Evolutionary conservation across 495 filamentous ascomycete species (phyloP).

Genomic region (Daldinia concentrica): DNA sequence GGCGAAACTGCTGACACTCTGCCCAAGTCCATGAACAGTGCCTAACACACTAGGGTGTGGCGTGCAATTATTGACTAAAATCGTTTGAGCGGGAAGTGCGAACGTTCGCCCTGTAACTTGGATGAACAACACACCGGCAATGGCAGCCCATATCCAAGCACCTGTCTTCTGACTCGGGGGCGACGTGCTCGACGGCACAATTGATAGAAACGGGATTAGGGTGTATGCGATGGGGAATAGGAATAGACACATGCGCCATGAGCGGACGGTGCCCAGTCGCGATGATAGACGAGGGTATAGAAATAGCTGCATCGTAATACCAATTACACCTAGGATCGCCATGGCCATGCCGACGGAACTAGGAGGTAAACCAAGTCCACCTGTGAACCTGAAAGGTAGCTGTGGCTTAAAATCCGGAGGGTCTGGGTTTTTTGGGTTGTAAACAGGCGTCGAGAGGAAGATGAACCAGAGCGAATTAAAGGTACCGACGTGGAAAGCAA

Average conservation of each 20-base stretch:
- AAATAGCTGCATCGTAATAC: slow-evolving; percentile 78
- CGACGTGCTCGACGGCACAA: slow-evolving; percentile 68
- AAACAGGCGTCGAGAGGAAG: slow-evolving; percentile 83
- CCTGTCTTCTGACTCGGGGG: slow-evolving; percentile 74
- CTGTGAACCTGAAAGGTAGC: slow-evolving; percentile 78
- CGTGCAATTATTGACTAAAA: slow-evolving; percentile 84
- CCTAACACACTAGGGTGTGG: slow-evolving; percentile 83
- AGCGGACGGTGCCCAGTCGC: slow-evolving; percentile 71
- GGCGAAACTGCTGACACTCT: slow-evolving; percentile 74
- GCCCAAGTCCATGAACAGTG: slow-evolving; percentile 82
- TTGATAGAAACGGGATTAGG: slow-evolving; percentile 74
- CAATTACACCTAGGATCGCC: slow-evolving; percentile 78
- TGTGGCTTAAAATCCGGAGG: slow-evolving; percentile 47
- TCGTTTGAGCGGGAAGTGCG: slow-evolving; percentile 77
- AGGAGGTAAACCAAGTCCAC: slow-evolving; percentile 80
- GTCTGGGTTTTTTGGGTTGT: slow-evolving; percentile 55
- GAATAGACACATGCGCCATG: slow-evolving; percentile 72
- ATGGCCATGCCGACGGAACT: slow-evolving; percentile 79
- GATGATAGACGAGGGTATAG: slow-evolving; percentile 76
- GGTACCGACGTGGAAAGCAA: slow-evolving; percentile 80
- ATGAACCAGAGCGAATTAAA: slow-evolving; percentile 88
- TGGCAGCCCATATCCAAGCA: slow-evolving; percentile 70
- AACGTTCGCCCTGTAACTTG: slow-evolving; percentile 86
- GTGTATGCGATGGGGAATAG: slow-evolving; percentile 80
- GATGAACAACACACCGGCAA: slow-evolving; percentile 72